Conservation (phyloP, 768 basidiomycete species). For the Mycena indigotica region DNA sequence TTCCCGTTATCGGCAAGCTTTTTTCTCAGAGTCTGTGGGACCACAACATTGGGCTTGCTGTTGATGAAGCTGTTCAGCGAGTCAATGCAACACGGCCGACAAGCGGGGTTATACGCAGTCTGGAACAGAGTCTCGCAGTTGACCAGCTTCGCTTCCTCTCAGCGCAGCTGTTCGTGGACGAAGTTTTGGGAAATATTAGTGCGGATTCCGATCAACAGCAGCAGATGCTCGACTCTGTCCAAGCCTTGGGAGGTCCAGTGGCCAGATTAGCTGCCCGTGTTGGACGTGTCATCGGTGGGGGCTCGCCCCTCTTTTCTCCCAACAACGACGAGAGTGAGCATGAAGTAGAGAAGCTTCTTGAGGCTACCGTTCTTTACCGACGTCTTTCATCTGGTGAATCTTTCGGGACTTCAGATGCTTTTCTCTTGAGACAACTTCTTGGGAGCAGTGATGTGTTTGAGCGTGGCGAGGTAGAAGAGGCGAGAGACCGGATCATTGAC, state of each 20-base stretch:
- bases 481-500: constrained; percentile 76
- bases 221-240: constrained; percentile 58
- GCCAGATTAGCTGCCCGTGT: constrained; percentile 55
- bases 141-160: constrained; percentile 52
- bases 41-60: constrained; percentile 43
- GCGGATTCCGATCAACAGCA: constrained; percentile 43
- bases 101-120: constrained; percentile 14
- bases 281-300: constrained; percentile 46
- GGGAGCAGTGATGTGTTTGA: constrained; percentile 50
- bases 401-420: constrained; percentile 41
- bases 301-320: constrained; percentile 26
- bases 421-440: constrained; percentile 53
- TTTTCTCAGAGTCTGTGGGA: constrained; percentile 30
- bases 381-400: constrained; percentile 39
- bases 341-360: constrained; percentile 52
- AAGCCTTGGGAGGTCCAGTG: constrained; percentile 62
- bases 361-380: constrained; percentile 61
- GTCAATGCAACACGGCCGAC: constrained; percentile 12
- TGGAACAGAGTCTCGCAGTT: constrained; percentile 40
- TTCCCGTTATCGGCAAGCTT: constrained; percentile 22
- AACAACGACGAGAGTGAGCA: constrained; percentile 19
- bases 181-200: constrained; percentile 30
- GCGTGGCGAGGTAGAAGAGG: constrained; percentile 62
- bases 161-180: constrained; percentile 59
- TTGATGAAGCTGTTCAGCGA: constrained; percentile 55